A percentile compares a stretch with the other conserved stretches of the same genome.
phyloP scores from a whole-genome alignment of 768 basidiomycete species.

The Naganishia vaughanmartiniae region DNA sequence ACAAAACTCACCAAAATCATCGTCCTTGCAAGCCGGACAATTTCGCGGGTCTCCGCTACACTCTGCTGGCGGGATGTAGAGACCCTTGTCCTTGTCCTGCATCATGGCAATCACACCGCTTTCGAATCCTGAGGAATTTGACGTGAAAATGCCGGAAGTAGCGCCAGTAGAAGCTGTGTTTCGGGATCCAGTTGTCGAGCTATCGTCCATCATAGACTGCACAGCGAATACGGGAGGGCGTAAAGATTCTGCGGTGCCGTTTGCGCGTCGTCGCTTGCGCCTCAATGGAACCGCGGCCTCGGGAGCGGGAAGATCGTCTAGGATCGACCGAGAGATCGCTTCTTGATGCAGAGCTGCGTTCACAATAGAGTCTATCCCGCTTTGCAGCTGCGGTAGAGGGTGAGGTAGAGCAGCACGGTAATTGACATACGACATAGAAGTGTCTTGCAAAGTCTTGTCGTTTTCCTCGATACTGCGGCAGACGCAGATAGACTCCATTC shows the following conservation, averaged over 20 bases:
- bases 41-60: slow-evolving; percentile 33
- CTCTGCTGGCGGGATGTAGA: slow-evolving; percentile 30
- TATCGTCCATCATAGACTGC: background rate
- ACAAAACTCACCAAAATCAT: slow-evolving; percentile 29
- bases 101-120: slow-evolving; percentile 14
- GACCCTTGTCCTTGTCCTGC: slow-evolving; percentile 16
- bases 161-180: background rate
- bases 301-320: slow-evolving; percentile 74
- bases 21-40: slow-evolving; percentile 32
- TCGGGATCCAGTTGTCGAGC: background rate
- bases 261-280: slow-evolving; percentile 52
- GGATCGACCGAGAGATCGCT: slow-evolving; percentile 56
- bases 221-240: slow-evolving; percentile 25
- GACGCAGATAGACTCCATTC: slow-evolving; percentile 65
- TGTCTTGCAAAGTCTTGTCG: slow-evolving; percentile 23
- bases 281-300: slow-evolving; percentile 79
- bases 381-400: slow-evolving; percentile 6
- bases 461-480: slow-evolving; percentile 62
- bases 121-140: slow-evolving; percentile 1
- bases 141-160: slow-evolving; percentile 11
- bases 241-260: background rate
- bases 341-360: slow-evolving; percentile 6
- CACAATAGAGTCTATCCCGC: slow-evolving; percentile 18
- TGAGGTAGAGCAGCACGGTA: background rate
- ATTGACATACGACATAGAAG: background rate